Conservation (phyloP, 108 stramenopile genomes). For the Cyclotella kingstonii region DNA sequence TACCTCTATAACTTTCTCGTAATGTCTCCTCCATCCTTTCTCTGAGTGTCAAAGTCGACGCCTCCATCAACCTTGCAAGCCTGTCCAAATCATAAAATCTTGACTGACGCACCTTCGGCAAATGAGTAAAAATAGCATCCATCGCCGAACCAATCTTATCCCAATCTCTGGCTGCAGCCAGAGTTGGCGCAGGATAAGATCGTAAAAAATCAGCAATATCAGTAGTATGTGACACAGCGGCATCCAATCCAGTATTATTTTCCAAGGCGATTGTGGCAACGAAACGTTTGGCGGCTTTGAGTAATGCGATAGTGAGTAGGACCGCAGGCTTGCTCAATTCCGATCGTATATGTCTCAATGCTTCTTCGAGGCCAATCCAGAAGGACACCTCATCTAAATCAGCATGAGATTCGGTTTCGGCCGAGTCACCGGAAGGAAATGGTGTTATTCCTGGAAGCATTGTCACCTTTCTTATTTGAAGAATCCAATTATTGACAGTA, state of each 20-base stretch:
- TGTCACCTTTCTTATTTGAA: conserved; percentile 78
- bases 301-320: conserved; percentile 61
- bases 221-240: conserved; percentile 55
- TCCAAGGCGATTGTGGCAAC: conserved; percentile 90
- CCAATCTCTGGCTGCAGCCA: conserved; percentile 78
- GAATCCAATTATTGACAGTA: conserved; percentile 72
- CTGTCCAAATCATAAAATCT: conserved; percentile 86
- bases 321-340: conserved; percentile 64
- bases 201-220: conserved; percentile 87
- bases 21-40: conserved; percentile 49
- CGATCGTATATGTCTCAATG: conserved; percentile 54
- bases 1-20: conserved; percentile 51
- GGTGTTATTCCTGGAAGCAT: conserved; percentile 56
- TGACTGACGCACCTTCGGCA: conserved; percentile 80
- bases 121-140: conserved; percentile 72
- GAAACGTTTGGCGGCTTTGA: conserved; percentile 87
- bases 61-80: conserved; percentile 76
- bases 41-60: conserved; percentile 73
- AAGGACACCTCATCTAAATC: conserved; percentile 84
- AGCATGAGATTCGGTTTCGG: conserved; percentile 45
- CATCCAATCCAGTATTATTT: conserved; percentile 84
- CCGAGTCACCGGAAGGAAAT: conserved; percentile 55
- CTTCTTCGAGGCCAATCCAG: conserved; percentile 71
- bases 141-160: conserved; percentile 53
- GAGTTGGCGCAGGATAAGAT: conserved; percentile 67